Evolutionary conservation across 2,329 filamentous ascomycete species (phyloP), one percentile per base, ranked within the genome.

Genomic region (Colletotrichum paranaense): DNA sequence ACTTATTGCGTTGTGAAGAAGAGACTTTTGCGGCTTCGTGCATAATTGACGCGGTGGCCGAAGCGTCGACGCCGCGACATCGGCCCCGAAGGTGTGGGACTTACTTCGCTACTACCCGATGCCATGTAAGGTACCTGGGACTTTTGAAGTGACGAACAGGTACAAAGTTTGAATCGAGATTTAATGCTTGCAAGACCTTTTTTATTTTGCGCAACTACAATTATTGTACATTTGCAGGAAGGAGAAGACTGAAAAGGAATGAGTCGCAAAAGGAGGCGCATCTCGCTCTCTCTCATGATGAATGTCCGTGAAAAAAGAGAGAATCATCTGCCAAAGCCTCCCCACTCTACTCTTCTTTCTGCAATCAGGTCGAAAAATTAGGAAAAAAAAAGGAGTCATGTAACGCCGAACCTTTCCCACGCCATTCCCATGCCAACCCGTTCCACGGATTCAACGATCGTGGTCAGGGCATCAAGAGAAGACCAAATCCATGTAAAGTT

Each of bases 341-440:
- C 32, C 19, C 38, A 22, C 24, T 24, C 55, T 62, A 30, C 22
- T 46, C 42, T 9, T 49, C 60, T 14, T 11, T 42, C 49, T 35
- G 30, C 35, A 26, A 62, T 8, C 7, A 57, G 38, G 24, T 28
- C 19, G 11, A 24, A 49, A 49, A 73, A 64, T 16, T 6, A 19
- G 14, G 22, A 49, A 60, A 59, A 63, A 63, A 22, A 68, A 55
- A 49, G 49, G 71, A 76, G 76, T n/a, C n/a, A 68, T 69, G 19
- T 30, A 70, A 73, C 68, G 72, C 68, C 72, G 7, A 28, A 46
- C 63, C 72, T 26, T 38, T 65, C 62, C 63, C 72, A 63, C 62
- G 72, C 72, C 68, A 56, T 49, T 49, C 56, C 63, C 70, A 68
- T 72, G 68, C 72, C 68, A 64, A 26, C 58, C 58, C 57, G 11